phyloP scores from a whole-genome alignment of 1,139 yeast genomes.

The Cylindricascospora bacillispora region DNA sequence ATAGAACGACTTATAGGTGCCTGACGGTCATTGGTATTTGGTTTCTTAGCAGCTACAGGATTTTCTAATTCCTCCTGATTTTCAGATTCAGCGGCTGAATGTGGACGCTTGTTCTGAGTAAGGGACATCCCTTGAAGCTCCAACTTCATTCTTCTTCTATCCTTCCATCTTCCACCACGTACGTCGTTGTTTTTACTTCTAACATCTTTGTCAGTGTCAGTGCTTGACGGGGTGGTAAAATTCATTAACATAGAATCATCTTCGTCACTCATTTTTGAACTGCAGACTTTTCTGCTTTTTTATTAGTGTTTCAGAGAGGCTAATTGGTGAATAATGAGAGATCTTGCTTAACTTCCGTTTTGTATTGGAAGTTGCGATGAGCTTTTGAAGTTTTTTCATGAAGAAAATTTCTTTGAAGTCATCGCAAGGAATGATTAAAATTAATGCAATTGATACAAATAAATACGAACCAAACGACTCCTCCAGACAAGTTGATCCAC shows the following conservation, averaged over 20 bases:
- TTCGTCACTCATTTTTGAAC: slow-evolving; percentile 17
- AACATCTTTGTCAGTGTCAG: slow-evolving; percentile 8
- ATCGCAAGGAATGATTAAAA: too few species aligned
- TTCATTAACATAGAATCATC: slow-evolving; percentile 26
- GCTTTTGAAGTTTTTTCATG: too few species aligned
- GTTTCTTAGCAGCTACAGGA: slow-evolving; percentile 2
- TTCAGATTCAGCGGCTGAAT: slow-evolving; percentile 8
- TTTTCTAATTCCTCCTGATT: slow-evolving; percentile 3
- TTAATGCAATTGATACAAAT: too few species aligned
- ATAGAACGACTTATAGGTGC: slow-evolving; percentile 5
- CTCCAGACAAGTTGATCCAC: too few species aligned
- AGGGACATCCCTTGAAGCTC: slow-evolving; percentile 24
- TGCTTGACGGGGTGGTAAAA: too few species aligned
- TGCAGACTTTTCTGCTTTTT: too few species aligned
- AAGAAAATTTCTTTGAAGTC: too few species aligned
- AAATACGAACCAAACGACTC: too few species aligned
- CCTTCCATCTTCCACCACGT: slow-evolving; percentile 71
- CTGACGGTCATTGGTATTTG: slow-evolving; percentile 4
- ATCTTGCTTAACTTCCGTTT: too few species aligned
- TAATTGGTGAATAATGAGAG: too few species aligned
- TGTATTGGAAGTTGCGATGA: too few species aligned
- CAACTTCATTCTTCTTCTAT: slow-evolving; percentile 38
- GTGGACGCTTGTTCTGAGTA: slow-evolving; percentile 18
- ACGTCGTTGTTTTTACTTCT: slow-evolving; percentile 28
- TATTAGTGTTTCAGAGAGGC: too few species aligned